A percentile compares a stretch with the other conserved stretches of the same genome.
These are phyloP conservation scores for Asclepias syriaca DNA, from an alignment of 257 asterid species.

Conservation along the genomic window DNA sequence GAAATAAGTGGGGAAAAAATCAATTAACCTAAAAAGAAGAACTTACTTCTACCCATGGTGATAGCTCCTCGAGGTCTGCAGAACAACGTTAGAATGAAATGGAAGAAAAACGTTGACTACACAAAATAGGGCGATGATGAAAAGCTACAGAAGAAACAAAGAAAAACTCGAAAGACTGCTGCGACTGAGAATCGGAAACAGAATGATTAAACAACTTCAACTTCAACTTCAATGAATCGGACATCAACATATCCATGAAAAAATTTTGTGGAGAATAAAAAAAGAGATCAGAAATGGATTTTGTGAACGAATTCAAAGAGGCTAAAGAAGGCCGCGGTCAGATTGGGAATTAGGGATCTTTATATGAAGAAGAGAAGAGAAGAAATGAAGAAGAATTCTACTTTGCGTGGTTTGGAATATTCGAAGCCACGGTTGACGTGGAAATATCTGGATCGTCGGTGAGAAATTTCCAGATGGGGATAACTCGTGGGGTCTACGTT, in stretches of 20 bases:
- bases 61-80: constrained; percentile 10
- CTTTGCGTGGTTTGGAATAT: constrained; percentile 33
- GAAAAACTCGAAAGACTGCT: constrained; percentile 18
- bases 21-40: constrained; percentile 5
- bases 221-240: constrained; percentile 21
- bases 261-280: neutral
- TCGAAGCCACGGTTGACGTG: constrained; percentile 27
- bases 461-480: neutral
- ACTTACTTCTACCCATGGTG: constrained; percentile 87
- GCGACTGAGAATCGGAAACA: constrained; percentile 27
- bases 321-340: neutral
- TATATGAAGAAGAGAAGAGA: neutral
- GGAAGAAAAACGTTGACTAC: constrained; percentile 35
- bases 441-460: constrained; percentile 12
- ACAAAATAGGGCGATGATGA: constrained; percentile 41
- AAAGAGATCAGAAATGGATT: neutral
- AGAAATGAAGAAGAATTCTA: neutral
- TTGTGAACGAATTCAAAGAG: neutral
- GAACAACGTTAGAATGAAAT: constrained; percentile 28
- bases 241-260: constrained; percentile 39
- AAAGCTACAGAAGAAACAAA: constrained; percentile 22
- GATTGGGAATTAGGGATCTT: neutral
- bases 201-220: constrained; percentile 10
- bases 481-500: too few relatives aligned
- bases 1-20: neutral